These are phyloP conservation scores for Plectosphaerella sp. DNA, from an alignment of 2,329 filamentous ascomycete species.

Conservation along the genomic window DNA sequence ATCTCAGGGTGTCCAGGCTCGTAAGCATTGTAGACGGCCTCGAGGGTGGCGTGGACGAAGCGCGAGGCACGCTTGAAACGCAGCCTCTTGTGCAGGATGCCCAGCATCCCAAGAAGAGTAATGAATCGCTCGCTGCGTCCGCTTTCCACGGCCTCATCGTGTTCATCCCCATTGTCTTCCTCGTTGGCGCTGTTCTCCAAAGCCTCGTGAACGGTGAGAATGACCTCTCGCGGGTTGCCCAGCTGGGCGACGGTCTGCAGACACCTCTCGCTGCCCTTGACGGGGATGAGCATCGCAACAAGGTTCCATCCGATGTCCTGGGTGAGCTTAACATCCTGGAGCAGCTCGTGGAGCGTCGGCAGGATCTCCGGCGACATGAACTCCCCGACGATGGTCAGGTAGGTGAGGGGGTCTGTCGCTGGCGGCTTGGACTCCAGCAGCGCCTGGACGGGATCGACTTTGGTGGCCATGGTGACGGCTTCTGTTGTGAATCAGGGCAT, in stretches of 20 bases:
- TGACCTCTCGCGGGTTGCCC: conserved; percentile 77
- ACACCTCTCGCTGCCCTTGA: conserved; percentile 65
- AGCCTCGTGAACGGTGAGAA: conserved; percentile 73
- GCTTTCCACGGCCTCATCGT: conserved; percentile 21
- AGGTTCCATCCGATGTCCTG: conserved; percentile 81
- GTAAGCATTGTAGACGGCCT: conserved; percentile 66
- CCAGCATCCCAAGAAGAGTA: conserved; percentile 65
- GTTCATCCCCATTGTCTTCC: conserved; percentile 31
- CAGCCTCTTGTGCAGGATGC: conserved; percentile 68
- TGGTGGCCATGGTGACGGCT: conserved; percentile 15
- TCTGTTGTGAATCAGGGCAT: background rate
- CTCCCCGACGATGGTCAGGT: conserved; percentile 73
- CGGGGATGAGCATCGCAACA: conserved; percentile 66
- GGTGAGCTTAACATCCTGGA: conserved; percentile 65
- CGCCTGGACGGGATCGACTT: conserved; percentile 36
- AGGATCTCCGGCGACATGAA: conserved; percentile 59
- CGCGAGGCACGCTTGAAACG: conserved; percentile 74
- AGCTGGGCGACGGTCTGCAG: conserved; percentile 70
- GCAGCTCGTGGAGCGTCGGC: conserved; percentile 62
- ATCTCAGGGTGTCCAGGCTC: conserved; percentile 59
- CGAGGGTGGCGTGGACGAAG: conserved; percentile 73
- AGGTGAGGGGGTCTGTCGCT: conserved; percentile 65
- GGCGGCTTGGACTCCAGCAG: conserved; percentile 46
- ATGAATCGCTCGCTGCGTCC: conserved; percentile 52
- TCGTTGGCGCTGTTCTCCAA: conserved; percentile 49